A percentile compares a stretch with the other conserved stretches of the same genome.
phyloP scores from a whole-genome alignment of 2,329 filamentous ascomycete genomes.

The Aspergillus texensis region DNA sequence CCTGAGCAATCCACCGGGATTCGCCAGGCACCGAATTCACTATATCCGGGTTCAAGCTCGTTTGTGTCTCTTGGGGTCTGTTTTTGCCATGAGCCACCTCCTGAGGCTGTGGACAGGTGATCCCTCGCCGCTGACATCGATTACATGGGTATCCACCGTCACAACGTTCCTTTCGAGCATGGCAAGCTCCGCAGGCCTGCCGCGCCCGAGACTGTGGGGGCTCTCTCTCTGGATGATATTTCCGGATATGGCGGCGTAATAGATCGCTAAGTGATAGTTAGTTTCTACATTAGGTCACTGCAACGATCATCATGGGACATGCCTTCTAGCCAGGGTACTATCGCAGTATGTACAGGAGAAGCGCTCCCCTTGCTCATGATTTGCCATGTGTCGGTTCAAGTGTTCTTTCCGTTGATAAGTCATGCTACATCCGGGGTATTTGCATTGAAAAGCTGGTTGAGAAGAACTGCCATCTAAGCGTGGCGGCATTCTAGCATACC shows the following conservation, averaged over 20 bases:
- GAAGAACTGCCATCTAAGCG: neutral
- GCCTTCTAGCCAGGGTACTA: conserved; percentile 17
- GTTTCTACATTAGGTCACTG: neutral
- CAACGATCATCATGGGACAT: neutral
- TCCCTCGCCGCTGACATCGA: conserved; percentile 14
- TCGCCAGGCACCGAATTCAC: neutral
- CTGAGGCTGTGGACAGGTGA: conserved; percentile 5
- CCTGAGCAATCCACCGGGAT: conserved; percentile 16
- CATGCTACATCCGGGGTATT: conserved; percentile 22
- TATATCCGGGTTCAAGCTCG: neutral
- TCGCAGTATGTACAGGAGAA: conserved; percentile 22
- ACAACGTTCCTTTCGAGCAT: conserved; percentile 20
- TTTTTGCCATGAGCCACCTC: neutral
- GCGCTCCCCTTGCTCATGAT: conserved; percentile 11
- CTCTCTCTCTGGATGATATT: conserved; percentile 18
- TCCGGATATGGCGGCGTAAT: conserved; percentile 25
- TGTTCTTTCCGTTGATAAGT: conserved; percentile 29
- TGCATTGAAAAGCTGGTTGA: conserved; percentile 10
- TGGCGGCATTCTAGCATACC: neutral
- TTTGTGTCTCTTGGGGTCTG: neutral
- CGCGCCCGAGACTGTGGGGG: conserved; percentile 13
- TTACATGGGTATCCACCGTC: conserved; percentile 20
- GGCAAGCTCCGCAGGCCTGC: conserved; percentile 21
- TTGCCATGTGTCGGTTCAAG: conserved; percentile 22
- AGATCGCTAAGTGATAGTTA: conserved; percentile 20